Evolutionary conservation across 176 grass and related monocot genomes (phyloP).

Genomic region (Areca catechu): DNA sequence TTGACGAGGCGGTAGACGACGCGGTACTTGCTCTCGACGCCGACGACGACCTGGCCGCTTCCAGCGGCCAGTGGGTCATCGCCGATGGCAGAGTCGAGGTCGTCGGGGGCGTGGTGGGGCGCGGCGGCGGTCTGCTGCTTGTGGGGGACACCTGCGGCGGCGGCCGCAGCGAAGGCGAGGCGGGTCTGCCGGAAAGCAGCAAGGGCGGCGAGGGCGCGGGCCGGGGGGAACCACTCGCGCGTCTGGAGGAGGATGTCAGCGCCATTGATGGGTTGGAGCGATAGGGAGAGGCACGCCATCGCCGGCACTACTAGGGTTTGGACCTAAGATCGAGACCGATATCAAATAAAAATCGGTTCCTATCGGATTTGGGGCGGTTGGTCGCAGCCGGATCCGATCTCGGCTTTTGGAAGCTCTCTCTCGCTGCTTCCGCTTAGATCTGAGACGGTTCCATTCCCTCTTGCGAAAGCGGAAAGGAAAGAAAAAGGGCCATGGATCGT

Average conservation of each 20-base stretch:
- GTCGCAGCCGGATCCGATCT: no score
- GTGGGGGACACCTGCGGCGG: background rate
- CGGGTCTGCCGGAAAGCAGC: conserved; percentile 88
- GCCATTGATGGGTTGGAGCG: conserved; percentile 86
- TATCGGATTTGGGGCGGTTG: no score
- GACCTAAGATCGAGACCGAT: no score
- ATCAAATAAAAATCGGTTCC: no score
- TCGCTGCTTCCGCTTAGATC: no score
- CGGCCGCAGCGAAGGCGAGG: conserved; percentile 30
- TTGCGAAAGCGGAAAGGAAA: no score
- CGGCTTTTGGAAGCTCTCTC: no score
- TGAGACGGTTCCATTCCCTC: no score
- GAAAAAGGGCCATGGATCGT: no score
- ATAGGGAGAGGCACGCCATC: conserved; percentile 96
- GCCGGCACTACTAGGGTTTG: background rate
- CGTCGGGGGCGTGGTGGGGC: conserved; percentile 37
- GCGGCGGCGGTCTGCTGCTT: background rate
- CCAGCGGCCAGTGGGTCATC: conserved; percentile 83
- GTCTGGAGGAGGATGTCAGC: conserved; percentile 91
- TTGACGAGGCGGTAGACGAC: conserved; percentile 94
- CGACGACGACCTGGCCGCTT: conserved; percentile 85
- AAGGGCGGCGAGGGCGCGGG: conserved; percentile 88
- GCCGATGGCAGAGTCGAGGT: conserved; percentile 55
- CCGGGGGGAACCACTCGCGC: conserved; percentile 93
- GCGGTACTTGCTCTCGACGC: conserved; percentile 94